These are phyloP conservation scores for Trametes elegans DNA, from an alignment of 768 basidiomycete genomes.

Conservation along the genomic window DNA sequence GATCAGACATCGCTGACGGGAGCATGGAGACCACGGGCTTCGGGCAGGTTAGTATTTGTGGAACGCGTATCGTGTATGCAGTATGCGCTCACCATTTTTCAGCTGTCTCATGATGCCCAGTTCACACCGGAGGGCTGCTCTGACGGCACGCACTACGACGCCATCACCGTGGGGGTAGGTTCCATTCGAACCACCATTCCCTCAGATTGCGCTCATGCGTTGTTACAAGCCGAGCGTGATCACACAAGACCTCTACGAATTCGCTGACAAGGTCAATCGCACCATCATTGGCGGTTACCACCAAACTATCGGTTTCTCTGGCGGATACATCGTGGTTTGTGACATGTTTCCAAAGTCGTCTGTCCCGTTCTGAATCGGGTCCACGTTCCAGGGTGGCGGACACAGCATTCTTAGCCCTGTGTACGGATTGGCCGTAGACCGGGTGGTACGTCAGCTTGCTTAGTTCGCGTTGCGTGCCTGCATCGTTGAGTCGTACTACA, in stretches of 20 bases:
- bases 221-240: slow-evolving; percentile 31
- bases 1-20: not conserved
- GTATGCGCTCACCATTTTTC: no score
- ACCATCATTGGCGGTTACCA: slow-evolving; percentile 36
- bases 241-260: slow-evolving; percentile 32
- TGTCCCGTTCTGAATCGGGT: no score
- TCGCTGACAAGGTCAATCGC: slow-evolving; percentile 36
- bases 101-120: slow-evolving; percentile 11
- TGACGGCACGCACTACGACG: slow-evolving; percentile 26
- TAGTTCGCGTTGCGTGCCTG: no score
- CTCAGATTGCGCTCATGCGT: not conserved
- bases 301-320: slow-evolving; percentile 36
- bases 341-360: no score
- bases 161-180: slow-evolving; percentile 32
- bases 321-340: slow-evolving; percentile 34
- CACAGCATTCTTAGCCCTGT: slow-evolving; percentile 30
- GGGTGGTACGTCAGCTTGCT: slow-evolving; percentile 29
- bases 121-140: slow-evolving; percentile 22
- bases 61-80: no score
- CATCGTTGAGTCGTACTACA: no score
- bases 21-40: slow-evolving; percentile 19
- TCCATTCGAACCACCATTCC: not conserved
- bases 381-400: slow-evolving; percentile 27
- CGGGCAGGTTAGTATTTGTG: slow-evolving; percentile 10
- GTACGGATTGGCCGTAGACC: slow-evolving; percentile 31